These are phyloP conservation scores for Solanum etuberosum DNA, from an alignment of 257 asterid genomes.

Conservation along the genomic window DNA sequence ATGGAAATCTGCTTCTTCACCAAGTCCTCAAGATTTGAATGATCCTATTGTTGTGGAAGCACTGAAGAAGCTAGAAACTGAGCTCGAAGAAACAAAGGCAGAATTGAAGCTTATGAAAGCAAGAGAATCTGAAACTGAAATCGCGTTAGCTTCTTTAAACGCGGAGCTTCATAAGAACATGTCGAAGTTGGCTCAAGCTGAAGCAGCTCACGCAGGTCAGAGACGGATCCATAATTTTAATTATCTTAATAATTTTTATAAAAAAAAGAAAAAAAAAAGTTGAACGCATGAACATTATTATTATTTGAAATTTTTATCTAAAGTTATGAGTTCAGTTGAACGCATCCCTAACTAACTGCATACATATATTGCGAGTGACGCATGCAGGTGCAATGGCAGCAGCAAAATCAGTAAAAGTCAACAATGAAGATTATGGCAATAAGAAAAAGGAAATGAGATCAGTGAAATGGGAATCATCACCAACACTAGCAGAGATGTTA, in stretches of 20 bases:
- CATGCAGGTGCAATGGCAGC: background rate
- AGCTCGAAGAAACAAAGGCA: conserved; percentile 54
- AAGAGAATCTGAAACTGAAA: conserved; percentile 65
- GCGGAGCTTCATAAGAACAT: conserved; percentile 81
- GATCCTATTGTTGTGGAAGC: conserved; percentile 12
- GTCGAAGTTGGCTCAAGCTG: conserved; percentile 60
- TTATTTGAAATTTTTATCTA: background rate
- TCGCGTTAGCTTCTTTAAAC: conserved; percentile 59
- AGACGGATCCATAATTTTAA: background rate
- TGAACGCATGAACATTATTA: background rate
- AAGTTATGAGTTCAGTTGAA: background rate
- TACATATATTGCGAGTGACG: background rate
- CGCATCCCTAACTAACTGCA: background rate
- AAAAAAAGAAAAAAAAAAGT: background rate
- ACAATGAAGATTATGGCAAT: background rate
- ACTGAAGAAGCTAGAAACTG: conserved; percentile 46
- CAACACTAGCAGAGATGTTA: conserved; percentile 35
- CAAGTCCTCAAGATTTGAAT: conserved; percentile 3
- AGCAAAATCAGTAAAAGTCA: background rate
- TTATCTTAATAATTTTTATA: no score
- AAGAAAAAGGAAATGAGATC: conserved; percentile 8
- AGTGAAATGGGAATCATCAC: conserved; percentile 11
- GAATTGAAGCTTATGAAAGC: conserved; percentile 55
- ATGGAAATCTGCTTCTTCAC: conserved; percentile 8
- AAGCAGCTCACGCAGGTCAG: conserved; percentile 33